Conservation (phyloP, 2,329 filamentous ascomycete genomes). For the Aureobasidium sp. region DNA sequence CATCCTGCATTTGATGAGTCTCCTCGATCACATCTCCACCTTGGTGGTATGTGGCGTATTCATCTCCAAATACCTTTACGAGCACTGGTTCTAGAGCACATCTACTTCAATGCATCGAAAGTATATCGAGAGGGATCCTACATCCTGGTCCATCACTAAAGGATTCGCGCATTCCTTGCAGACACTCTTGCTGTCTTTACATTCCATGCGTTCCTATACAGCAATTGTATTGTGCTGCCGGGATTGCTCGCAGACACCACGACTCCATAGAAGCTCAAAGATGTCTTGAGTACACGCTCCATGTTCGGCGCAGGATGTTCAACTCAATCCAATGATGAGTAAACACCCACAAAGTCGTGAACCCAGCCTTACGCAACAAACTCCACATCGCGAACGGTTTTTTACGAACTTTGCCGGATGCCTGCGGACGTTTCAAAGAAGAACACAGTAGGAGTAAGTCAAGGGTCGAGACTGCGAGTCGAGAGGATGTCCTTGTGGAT, state of each 20-base stretch:
- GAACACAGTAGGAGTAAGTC: neutral
- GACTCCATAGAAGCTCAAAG: neutral
- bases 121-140: neutral
- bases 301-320: neutral
- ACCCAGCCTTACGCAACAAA: neutral
- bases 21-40: neutral
- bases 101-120: neutral
- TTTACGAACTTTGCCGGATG: neutral
- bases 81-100: neutral
- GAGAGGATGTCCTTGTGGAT: neutral
- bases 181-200: no score
- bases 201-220: neutral
- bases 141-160: neutral
- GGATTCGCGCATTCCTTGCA: neutral
- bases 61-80: neutral
- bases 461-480: neutral
- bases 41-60: neutral
- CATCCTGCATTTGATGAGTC: neutral
- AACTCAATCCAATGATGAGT: neutral
- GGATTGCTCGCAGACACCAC: neutral
- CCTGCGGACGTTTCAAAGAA: neutral
- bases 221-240: neutral
- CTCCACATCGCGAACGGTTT: neutral
- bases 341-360: neutral
- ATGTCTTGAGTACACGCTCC: neutral